Conservation (phyloP, 2,329 filamentous ascomycete species). For the Plenodomus lindquistii region DNA sequence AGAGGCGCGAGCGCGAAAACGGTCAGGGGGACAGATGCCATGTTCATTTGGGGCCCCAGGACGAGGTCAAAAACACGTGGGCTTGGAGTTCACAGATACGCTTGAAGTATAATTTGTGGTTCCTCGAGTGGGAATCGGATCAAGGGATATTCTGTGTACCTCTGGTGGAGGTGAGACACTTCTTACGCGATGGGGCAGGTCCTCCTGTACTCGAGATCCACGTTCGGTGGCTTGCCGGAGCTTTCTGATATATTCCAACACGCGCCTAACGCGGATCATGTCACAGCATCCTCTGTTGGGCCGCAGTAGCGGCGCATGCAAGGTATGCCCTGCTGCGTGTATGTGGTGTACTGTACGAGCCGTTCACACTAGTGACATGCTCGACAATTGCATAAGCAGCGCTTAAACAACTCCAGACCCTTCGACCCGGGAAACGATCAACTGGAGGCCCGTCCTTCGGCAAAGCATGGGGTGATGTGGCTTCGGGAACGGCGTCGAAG, state of each 20-base stretch:
- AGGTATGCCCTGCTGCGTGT: no score
- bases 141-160: not conserved
- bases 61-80: not conserved
- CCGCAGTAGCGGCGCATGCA: not conserved
- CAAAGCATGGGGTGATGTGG: not conserved
- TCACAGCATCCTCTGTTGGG: not conserved
- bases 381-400: not conserved
- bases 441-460: not conserved
- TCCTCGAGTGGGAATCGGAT: not conserved
- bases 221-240: not conserved
- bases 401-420: not conserved
- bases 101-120: not conserved
- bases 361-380: not conserved
- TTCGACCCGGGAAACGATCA: not conserved
- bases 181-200: not conserved
- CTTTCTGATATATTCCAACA: not conserved
- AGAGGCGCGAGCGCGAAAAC: constrained; percentile 9
- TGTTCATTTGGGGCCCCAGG: not conserved
- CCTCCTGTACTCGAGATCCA: not conserved
- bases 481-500: not conserved
- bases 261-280: not conserved
- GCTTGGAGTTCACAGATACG: not conserved
- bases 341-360: not conserved
- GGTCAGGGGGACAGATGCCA: constrained; percentile 7
- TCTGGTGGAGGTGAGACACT: no score